Percentiles rank a stretch among this genome's conserved stretches.
Evolutionary conservation across 441 rosid genomes (phyloP).

Genomic region (Theobroma grandiflorum): DNA sequence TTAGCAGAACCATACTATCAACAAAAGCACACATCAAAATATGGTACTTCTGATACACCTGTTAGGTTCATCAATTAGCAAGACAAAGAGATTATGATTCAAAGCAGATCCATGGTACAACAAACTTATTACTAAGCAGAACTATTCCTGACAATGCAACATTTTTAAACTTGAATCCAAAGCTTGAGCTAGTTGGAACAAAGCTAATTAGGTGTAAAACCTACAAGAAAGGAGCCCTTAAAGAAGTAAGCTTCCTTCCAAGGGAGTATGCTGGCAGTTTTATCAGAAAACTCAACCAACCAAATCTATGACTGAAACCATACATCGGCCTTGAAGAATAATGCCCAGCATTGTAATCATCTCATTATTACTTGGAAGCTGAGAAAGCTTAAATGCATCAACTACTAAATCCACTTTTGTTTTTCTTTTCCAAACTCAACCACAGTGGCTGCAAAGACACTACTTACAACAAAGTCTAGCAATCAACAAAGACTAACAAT

Average conservation of each 20-base stretch:
- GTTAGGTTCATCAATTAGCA: neutral
- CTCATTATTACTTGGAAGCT: neutral
- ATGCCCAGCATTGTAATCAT: slow-evolving; percentile 9
- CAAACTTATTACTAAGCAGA: neutral
- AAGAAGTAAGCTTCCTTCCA: neutral
- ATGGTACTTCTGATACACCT: neutral
- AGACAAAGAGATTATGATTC: neutral
- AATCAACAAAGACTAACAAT: neutral
- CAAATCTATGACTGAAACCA: slow-evolving; percentile 6
- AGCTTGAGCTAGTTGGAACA: neutral
- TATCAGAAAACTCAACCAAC: slow-evolving; percentile 14
- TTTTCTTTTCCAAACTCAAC: neutral
- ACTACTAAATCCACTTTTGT: neutral
- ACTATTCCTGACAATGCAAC: neutral
- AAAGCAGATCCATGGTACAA: neutral
- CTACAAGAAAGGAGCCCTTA: neutral
- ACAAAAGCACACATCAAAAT: neutral
- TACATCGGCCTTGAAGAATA: neutral
- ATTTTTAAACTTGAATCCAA: neutral
- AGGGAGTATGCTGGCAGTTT: neutral
- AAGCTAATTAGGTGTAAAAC: neutral
- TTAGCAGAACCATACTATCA: neutral
- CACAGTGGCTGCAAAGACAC: neutral
- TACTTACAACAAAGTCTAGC: neutral
- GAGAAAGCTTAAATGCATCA: neutral